These are phyloP conservation scores for Epichloe typhina DNA, from an alignment of 2,329 filamentous ascomycete genomes.

Conservation along the genomic window DNA sequence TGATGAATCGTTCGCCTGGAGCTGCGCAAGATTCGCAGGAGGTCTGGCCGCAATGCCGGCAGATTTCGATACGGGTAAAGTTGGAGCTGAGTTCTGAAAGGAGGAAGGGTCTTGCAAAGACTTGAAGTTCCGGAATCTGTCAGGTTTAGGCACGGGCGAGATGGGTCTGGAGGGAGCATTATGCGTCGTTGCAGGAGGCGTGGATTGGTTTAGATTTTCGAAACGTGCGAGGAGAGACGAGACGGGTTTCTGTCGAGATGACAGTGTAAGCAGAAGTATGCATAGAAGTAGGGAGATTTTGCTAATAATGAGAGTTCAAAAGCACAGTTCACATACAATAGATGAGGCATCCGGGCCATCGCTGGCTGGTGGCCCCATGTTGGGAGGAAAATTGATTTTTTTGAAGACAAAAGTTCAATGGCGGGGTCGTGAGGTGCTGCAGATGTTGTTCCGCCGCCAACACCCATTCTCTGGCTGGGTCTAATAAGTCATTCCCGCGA, in stretches of 20 bases:
- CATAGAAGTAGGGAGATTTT: not conserved
- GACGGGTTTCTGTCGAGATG: slow-evolving; percentile 52
- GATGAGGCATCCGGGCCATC: slow-evolving; percentile 64
- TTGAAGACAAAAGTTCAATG: not conserved
- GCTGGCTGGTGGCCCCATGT: slow-evolving; percentile 19
- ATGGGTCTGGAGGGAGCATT: slow-evolving; percentile 19
- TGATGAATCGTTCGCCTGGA: slow-evolving; percentile 8
- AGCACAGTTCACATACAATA: slow-evolving; percentile 40
- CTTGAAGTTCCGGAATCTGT: slow-evolving; percentile 27
- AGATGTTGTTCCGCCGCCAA: slow-evolving; percentile 2
- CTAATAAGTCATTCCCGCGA: slow-evolving; percentile 7
- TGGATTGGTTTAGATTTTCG: slow-evolving; percentile 48
- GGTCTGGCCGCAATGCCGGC: slow-evolving; percentile 7
- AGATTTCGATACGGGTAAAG: not conserved
- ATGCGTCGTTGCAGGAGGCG: slow-evolving; percentile 9
- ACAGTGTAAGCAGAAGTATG: not conserved
- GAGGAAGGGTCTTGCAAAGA: slow-evolving; percentile 21
- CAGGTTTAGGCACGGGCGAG: slow-evolving; percentile 30
- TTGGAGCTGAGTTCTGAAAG: not conserved
- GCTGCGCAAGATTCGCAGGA: slow-evolving; percentile 16
- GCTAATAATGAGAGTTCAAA: not conserved
- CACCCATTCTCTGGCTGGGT: slow-evolving; percentile 6
- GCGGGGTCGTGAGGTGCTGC: not conserved
- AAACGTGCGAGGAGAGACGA: slow-evolving; percentile 72
- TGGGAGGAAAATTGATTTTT: slow-evolving; percentile 14